Conservation (phyloP, 2,329 filamentous ascomycete genomes). For the Fusarium nurragi region DNA sequence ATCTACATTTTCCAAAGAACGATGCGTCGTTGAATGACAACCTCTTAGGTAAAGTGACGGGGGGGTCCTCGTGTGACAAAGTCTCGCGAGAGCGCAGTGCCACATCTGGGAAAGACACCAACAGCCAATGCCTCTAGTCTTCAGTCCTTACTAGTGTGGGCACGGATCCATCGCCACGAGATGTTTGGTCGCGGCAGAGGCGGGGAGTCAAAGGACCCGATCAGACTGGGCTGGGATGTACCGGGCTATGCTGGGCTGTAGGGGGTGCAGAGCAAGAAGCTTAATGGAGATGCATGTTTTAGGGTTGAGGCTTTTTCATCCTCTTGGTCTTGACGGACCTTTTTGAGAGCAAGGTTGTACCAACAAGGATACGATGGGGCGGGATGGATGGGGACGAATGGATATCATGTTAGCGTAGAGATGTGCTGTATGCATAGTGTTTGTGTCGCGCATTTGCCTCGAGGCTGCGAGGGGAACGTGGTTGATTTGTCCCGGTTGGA, state of each 20-base stretch:
- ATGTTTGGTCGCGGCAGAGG: constrained; percentile 36
- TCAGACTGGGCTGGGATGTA: constrained; percentile 10
- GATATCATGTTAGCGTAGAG: constrained; percentile 15
- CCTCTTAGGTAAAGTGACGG: constrained; percentile 10
- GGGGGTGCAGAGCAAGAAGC: constrained; percentile 36
- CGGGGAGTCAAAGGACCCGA: constrained; percentile 11
- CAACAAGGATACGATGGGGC: constrained; percentile 17
- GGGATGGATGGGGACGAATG: constrained; percentile 18
- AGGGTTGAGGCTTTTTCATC: constrained; percentile 28
- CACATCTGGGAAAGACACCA: not conserved
- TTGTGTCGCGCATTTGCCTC: constrained; percentile 18
- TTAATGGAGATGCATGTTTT: constrained; percentile 39
- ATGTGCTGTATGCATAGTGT: constrained; percentile 9
- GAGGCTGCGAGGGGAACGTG: constrained; percentile 7
- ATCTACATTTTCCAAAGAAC: constrained; percentile 3
- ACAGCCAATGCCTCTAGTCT: constrained; percentile 5
- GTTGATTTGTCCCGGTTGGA: constrained; percentile 18
- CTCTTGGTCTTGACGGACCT: constrained; percentile 17
- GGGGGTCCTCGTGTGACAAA: constrained; percentile 25
- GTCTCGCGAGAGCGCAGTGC: constrained; percentile 25
- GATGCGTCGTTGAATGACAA: not conserved
- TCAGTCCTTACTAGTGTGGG: not conserved
- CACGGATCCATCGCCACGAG: constrained; percentile 19
- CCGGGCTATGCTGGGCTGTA: too few species aligned
- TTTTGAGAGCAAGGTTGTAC: constrained; percentile 19